Base-by-base conservation (phyloP, 805 yeast species). In the Candida ponderosae region DNA sequence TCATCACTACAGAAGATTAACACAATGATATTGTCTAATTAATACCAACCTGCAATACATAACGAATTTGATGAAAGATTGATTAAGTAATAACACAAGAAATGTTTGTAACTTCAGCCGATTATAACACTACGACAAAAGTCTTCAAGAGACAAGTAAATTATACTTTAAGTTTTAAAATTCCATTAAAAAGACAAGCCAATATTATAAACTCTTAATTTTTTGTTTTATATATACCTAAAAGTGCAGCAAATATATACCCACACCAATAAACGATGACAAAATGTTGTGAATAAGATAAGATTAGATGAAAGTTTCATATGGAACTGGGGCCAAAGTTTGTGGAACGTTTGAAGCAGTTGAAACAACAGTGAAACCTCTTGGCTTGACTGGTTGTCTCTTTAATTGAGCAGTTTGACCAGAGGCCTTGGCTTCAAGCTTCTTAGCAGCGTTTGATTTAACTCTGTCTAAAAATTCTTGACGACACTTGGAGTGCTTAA, bases 401-500 rank as follows among this genome's bases (percentile, higher is more conserved):
- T 90, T 93, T 64, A 93, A 85, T 74, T 74, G 76, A 53, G 85
- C 90, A 58, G 84, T 71, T 66, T 78, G 81, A 70, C 97, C 97
- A 68, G 81, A 73, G 56, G 83, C 89, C 80, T 88, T 89, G 59
- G 97, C 98, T 72, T 84, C 97, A 59, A 69, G 70, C 76, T 81
- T 83, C 77, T 77, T 79, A 59, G 86, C 93, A 69, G 95, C 96
- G 75, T 90, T 93, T 65, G 81, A 67, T 81, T 89, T 90, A 65
- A 93, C 98, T 79, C 98, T 88, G 82, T 85, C 83, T 73, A 93
- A 80, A 75, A 93, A 93, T 76, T 93, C 97, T 71, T 85, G 85
- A 78, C 98, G 90, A 81, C 97, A 93, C 77, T 90, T 90, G 66
- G 98, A 93, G 87, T 93, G 98, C 79, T 88, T 89, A 66, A 93